These are phyloP conservation scores for Trichoderma sp. DNA, from an alignment of 2,329 filamentous ascomycete genomes.

Conservation along the genomic window DNA sequence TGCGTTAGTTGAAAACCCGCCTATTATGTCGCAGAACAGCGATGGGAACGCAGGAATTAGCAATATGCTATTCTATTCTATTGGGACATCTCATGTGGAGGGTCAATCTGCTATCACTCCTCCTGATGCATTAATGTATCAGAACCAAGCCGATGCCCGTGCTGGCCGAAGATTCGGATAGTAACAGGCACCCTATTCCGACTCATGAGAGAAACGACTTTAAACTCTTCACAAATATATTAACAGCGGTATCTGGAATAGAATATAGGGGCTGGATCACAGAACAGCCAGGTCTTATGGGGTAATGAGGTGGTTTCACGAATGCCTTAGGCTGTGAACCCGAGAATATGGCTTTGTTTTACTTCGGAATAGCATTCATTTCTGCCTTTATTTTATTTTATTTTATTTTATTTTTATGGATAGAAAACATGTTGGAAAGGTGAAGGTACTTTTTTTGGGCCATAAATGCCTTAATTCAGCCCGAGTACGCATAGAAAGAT, in stretches of 20 bases:
- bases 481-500: not conserved
- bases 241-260: not conserved
- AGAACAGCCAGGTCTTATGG: not conserved
- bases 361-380: no score
- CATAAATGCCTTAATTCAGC: no score
- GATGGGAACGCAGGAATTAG: not conserved
- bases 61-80: not conserved
- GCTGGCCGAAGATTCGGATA: not conserved
- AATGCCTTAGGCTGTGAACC: not conserved
- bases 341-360: not conserved
- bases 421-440: no score
- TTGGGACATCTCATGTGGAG: not conserved
- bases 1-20: no score
- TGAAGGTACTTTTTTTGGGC: no score
- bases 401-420: no score
- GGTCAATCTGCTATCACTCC: not conserved
- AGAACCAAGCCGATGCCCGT: not conserved
- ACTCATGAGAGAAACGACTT: not conserved
- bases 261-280: not conserved
- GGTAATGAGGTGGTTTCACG: not conserved
- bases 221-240: not conserved
- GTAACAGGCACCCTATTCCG: not conserved
- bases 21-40: not conserved
- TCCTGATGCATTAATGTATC: not conserved
- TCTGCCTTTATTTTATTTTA: no score